Evolutionary conservation across 805 yeast genomes (phyloP).

Genomic region (Komagataella populi): DNA sequence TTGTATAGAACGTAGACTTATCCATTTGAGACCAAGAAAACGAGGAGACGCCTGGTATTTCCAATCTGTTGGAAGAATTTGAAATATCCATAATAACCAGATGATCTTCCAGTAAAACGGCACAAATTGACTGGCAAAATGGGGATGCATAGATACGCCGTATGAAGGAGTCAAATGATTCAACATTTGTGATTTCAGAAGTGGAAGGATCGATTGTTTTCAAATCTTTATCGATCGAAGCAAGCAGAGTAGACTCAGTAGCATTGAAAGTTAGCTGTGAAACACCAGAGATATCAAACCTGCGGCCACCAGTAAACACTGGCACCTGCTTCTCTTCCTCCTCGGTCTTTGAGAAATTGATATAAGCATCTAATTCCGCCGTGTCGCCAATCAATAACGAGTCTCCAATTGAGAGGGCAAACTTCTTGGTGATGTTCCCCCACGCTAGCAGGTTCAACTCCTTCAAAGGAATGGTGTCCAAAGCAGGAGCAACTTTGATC

Average conservation of each 20-base stretch:
- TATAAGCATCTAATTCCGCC: slow-evolving; percentile 10
- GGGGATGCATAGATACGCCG: neutral
- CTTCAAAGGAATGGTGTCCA: slow-evolving; percentile 22
- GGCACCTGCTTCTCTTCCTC: neutral
- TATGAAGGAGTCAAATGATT: neutral
- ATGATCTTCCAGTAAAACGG: neutral
- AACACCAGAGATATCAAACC: neutral
- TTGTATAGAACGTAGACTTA: neutral
- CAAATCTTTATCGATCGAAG: neutral
- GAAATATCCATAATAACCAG: neutral
- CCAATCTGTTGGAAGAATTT: neutral
- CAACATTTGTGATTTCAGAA: neutral
- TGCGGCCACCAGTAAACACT: neutral
- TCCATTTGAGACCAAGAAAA: neutral
- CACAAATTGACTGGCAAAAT: neutral
- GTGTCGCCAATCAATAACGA: slow-evolving; percentile 21
- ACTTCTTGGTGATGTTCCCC: slow-evolving; percentile 16
- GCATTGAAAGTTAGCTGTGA: neutral
- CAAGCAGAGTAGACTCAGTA: neutral
- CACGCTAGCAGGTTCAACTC: slow-evolving; percentile 22
- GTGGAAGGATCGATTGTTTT: neutral
- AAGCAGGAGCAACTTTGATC: slow-evolving; percentile 19
- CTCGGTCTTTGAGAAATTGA: neutral
- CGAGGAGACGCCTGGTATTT: neutral
- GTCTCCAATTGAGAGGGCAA: slow-evolving; percentile 24